Percentiles rank a stretch among this genome's conserved stretches.
These are phyloP conservation scores for Exutisphaerella laricina DNA, from an alignment of 2,329 filamentous ascomycete genomes.

Conservation along the genomic window DNA sequence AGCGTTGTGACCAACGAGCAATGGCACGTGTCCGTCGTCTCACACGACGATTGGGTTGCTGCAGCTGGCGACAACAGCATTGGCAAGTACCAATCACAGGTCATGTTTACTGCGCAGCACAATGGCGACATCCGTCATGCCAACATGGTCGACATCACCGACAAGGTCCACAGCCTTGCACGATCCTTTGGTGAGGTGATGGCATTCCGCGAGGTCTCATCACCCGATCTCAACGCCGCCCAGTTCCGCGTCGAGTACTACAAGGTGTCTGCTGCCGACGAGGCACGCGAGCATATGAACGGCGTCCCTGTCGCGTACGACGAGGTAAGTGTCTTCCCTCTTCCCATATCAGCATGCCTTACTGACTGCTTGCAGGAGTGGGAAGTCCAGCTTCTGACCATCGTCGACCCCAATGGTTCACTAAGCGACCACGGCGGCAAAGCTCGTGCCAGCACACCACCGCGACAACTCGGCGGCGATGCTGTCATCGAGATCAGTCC, in stretches of 20 bases:
- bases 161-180: conserved; percentile 17
- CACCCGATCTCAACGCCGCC: conserved; percentile 9
- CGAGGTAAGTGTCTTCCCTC: conserved; percentile 15
- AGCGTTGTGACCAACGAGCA: neutral
- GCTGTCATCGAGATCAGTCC: conserved; percentile 16
- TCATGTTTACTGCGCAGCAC: conserved; percentile 20
- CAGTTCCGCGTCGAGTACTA: conserved; percentile 29
- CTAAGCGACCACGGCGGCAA: too few relatives aligned
- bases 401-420: too few relatives aligned
- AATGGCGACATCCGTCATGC: conserved; percentile 14
- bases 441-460: too few relatives aligned
- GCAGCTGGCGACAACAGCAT: conserved; percentile 1
- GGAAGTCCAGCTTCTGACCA: too few relatives aligned
- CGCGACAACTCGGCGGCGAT: neutral
- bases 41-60: conserved; percentile 20
- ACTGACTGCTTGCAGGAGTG: conserved; percentile 18
- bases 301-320: conserved; percentile 9
- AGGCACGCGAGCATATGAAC: conserved; percentile 10
- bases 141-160: conserved; percentile 9
- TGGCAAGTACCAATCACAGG: conserved; percentile 26
- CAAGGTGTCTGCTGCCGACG: conserved; percentile 21
- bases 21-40: conserved; percentile 12
- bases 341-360: neutral
- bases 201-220: conserved; percentile 15
- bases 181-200: conserved; percentile 22